Conservation (phyloP, 306 rosid genomes). For the Albizia julibrissin region DNA sequence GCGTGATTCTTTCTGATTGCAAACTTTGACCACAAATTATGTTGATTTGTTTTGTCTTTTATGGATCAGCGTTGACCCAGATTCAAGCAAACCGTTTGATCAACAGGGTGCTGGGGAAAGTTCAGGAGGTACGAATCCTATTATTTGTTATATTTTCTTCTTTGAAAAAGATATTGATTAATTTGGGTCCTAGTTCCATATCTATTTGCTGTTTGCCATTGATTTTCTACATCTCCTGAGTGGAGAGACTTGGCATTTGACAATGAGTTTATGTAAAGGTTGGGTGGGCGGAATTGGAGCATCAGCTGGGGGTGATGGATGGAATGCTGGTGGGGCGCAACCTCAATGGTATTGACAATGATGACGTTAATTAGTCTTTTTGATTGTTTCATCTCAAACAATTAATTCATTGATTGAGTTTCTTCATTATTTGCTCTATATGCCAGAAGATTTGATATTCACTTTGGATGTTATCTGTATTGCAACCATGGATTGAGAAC, state of each 20-base stretch:
- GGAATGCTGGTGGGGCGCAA: conserved; percentile 62
- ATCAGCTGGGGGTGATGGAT: conserved; percentile 58
- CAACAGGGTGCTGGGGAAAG: conserved; percentile 66
- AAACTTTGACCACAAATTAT: conserved; percentile 20
- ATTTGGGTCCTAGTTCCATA: conserved; percentile 9
- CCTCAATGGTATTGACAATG: conserved; percentile 56
- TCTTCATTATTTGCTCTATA: conserved; percentile 10
- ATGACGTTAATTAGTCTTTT: conserved; percentile 16
- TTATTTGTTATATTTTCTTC: conserved; percentile 19
- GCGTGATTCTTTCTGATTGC: conserved; percentile 1
- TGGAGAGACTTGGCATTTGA: conserved; percentile 29
- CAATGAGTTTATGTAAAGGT: conserved; percentile 49
- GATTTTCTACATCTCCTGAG: conserved; percentile 14
- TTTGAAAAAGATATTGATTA: background rate
- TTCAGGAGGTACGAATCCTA: conserved; percentile 65
- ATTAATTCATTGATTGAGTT: background rate
- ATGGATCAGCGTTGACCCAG: conserved; percentile 58
- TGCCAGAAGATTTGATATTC: background rate
- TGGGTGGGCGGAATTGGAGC: conserved; percentile 73
- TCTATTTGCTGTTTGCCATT: conserved; percentile 15
- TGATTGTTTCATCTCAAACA: background rate
- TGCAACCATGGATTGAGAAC: background rate
- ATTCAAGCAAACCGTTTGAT: conserved; percentile 72
- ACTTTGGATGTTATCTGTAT: background rate
- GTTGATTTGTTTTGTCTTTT: conserved; percentile 33